Base-by-base conservation (phyloP, 768 basidiomycete species). In the Obba rivulosa region DNA sequence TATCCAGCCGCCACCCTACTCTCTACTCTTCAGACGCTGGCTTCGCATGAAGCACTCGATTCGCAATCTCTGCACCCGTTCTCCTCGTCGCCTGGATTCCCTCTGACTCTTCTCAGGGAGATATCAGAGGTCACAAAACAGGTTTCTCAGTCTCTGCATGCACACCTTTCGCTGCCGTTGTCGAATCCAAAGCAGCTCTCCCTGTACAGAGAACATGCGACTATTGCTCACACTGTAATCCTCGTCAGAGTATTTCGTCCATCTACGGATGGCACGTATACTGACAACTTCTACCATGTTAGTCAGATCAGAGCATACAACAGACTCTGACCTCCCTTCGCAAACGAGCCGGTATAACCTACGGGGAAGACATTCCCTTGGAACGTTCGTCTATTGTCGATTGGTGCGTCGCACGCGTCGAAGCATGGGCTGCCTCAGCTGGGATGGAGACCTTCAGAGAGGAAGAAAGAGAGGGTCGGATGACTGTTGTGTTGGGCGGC, bases 381-480 rank as follows among this genome's bases (percentile, higher is more conserved):
- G 71, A 80, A 25, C 66, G 67, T 4, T 52, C 62, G 8, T 55
- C 66, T 11, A 60, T 81, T 4, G 67, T 74, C 4, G 70, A 74
- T 20, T 85, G 83, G 81, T 80, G 80, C 60, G 66, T 83, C 17
- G 68, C 74, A 4, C 72, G 77, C 36, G 67, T 89, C 14, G 75
- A 78, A 53, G 62, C 74, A 25, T 88, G 84, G 81, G 81, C 79
- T 5, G 73, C 72, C 16, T 67, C 74, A 22, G 80, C 74, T 4
- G 85, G 83, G 22, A 85, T 89, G 85, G 85, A 89, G 57, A 71
- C 80, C 3, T 90, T 86, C 69, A 78, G 74, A 51, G 87, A 88
- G 53, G 58, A 58, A 14, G 74, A 78, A 40, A 66, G 66, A 17
- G 70, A 71, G 34, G 76, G 75, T 14, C 68, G 69, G 21, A 68